Evolutionary conservation across 2,329 filamentous ascomycete species (phyloP), one percentile per base, ranked within the genome.

Genomic region (Torrubiellomyces zombiae): DNA sequence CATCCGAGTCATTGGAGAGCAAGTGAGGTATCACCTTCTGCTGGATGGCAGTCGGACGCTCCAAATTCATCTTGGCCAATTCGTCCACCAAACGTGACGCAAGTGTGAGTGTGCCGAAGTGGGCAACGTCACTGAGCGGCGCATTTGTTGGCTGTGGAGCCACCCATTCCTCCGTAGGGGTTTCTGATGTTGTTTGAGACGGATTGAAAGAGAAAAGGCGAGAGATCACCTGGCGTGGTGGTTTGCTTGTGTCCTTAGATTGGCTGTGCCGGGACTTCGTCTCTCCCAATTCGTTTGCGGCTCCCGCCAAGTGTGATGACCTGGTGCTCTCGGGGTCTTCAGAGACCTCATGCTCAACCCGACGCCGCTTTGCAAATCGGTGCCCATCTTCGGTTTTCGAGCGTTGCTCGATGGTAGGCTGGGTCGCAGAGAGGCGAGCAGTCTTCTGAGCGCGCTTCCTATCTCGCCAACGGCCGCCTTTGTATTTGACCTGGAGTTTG

Each of bases 141-240:
- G 89, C 89, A 52, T 98, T 98, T 0, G 85, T 91, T 1, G 89
- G 76, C 31, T 79, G 70, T 7, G 74, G 59, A 1, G 67, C 63
- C 8, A 37, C 58, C 39, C 70, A 68, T 9, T 53, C 55, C 9
- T 60, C 48, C 18, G 54, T 46, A 2, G 57, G 49, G 6, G 65
- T 58, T 18, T 66, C 59, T 18, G 64, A 61, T 2, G 72, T 79
- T 32, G 68, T 75, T 4, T 81, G 65, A 4, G 63, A 55, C 1
- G 86, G 86, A 34, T 95, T 98, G 51, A 73, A 86, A 2, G 82
- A 80, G 55, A 95, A 98, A 3, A 98, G 63, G 9, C 83, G 85
- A 5, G 89, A 95, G 14, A 93, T 76, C 30, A 95, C 66, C 38
- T 80, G 70, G 20, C 57, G 43, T 14, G 34, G 28, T 12, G 37